Evolutionary conservation across 495 filamentous ascomycete genomes (phyloP).

Genomic region (Penicillium parvum): DNA sequence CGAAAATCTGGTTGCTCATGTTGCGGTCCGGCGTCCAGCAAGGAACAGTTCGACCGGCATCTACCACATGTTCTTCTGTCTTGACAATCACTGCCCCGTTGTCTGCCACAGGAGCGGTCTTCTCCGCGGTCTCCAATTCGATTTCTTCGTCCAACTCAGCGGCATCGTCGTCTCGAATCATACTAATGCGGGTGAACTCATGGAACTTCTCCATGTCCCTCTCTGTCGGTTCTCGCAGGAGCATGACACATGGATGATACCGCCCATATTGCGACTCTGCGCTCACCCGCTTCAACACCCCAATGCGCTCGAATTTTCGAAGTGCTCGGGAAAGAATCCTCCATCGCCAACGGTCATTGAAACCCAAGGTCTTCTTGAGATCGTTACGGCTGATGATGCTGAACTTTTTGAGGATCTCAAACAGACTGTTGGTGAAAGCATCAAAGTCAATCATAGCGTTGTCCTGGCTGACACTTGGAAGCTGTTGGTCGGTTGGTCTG

Average conservation of each 20-base stretch:
- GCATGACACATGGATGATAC: constrained; percentile 60
- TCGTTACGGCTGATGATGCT: constrained; percentile 53
- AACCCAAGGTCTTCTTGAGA: constrained; percentile 58
- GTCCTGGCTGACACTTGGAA: constrained; percentile 1
- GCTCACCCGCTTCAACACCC: constrained; percentile 63
- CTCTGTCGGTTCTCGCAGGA: constrained; percentile 65
- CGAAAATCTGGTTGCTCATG: constrained; percentile 51
- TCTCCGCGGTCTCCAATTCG: constrained; percentile 25
- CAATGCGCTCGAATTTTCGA: constrained; percentile 64
- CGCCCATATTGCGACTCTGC: constrained; percentile 50
- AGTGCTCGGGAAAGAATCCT: constrained; percentile 62
- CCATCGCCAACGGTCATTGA: constrained; percentile 58
- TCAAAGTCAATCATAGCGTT: constrained; percentile 38
- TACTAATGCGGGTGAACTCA: constrained; percentile 30
- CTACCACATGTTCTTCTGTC: constrained; percentile 27
- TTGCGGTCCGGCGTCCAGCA: constrained; percentile 52
- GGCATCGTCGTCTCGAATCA: constrained; percentile 36
- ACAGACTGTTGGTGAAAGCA: constrained; percentile 39
- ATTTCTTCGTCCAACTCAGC: constrained; percentile 39
- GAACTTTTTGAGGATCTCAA: constrained; percentile 43
- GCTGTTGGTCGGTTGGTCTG: constrained; percentile 8
- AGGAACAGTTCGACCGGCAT: constrained; percentile 39
- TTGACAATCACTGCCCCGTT: constrained; percentile 19
- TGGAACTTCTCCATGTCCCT: constrained; percentile 59
- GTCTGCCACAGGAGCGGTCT: constrained; percentile 13